phyloP scores from a whole-genome alignment of 305 asterid species.

The Fraxinus sp. region DNA sequence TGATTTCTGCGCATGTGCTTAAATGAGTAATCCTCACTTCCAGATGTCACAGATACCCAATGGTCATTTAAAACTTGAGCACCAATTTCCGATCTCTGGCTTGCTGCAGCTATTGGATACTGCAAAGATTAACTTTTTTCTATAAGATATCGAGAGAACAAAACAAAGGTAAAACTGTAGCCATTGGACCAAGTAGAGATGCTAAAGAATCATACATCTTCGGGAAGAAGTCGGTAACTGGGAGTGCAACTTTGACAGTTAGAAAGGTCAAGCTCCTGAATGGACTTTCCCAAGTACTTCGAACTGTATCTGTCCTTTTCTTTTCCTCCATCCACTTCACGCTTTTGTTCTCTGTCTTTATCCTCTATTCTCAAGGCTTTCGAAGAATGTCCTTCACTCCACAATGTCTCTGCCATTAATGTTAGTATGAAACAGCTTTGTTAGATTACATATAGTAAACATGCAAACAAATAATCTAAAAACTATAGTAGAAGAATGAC shows the following conservation, averaged over 20 bases:
- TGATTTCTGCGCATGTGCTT: constrained; percentile 97
- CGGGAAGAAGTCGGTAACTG: constrained; percentile 97
- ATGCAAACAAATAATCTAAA: constrained; percentile 16
- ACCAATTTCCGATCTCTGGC: constrained; percentile 93
- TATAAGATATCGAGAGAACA: neutral
- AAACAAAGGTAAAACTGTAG: neutral
- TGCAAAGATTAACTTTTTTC: constrained; percentile 35
- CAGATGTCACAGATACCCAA: constrained; percentile 99
- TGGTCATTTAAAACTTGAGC: constrained; percentile 82
- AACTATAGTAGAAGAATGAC: constrained; percentile 45
- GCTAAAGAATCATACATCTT: constrained; percentile 58
- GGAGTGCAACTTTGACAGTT: constrained; percentile 85
- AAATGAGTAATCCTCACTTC: constrained; percentile 99
- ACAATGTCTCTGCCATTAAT: constrained; percentile 64
- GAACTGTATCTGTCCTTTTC: constrained; percentile 74
- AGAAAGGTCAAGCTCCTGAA: constrained; percentile 97
- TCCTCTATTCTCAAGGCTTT: constrained; percentile 69
- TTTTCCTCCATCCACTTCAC: constrained; percentile 73
- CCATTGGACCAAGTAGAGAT: neutral
- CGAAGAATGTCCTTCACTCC: constrained; percentile 82
- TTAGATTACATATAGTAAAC: constrained; percentile 22
- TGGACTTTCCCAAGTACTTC: constrained; percentile 93
- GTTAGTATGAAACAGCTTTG: constrained; percentile 23
- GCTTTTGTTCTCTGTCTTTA: constrained; percentile 75
- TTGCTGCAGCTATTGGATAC: constrained; percentile 90